Conservation (phyloP, 306 rosid species). For the Carpinus fangiana region DNA sequence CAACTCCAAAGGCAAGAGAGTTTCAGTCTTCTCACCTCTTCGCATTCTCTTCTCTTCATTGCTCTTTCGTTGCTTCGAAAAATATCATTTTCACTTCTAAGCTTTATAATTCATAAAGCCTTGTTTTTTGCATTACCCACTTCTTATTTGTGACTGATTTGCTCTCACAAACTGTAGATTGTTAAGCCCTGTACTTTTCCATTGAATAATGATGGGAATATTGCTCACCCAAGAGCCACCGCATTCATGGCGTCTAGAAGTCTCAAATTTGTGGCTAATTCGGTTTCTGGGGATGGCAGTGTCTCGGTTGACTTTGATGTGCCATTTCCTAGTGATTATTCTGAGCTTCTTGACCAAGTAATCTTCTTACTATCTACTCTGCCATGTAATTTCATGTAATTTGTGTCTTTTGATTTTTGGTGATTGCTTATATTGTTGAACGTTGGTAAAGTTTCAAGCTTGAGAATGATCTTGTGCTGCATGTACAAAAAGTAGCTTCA, state of each 20-base stretch:
- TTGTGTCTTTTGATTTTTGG: neutral
- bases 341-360: slow-evolving; percentile 85
- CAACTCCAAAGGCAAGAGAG: slow-evolving; percentile 36
- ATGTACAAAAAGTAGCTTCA: neutral
- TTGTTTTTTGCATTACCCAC: neutral
- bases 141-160: slow-evolving; percentile 3
- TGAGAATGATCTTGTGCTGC: neutral
- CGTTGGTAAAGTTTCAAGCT: neutral
- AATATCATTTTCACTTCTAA: neutral
- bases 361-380: slow-evolving; percentile 5
- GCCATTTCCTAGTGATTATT: slow-evolving; percentile 70
- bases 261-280: slow-evolving; percentile 31
- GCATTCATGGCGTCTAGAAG: slow-evolving; percentile 25
- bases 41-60: neutral
- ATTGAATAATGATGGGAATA: slow-evolving; percentile 29
- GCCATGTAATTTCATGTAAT: neutral
- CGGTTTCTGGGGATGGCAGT: slow-evolving; percentile 45
- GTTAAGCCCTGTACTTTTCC: slow-evolving; percentile 30
- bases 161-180: slow-evolving; percentile 33
- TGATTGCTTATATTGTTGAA: neutral
- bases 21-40: neutral
- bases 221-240: slow-evolving; percentile 16
- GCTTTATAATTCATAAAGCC: neutral
- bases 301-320: slow-evolving; percentile 52
- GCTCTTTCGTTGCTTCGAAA: neutral